Evolutionary conservation across 2,329 filamentous ascomycete species (phyloP).

Genomic region (Clonostachys byssicola): DNA sequence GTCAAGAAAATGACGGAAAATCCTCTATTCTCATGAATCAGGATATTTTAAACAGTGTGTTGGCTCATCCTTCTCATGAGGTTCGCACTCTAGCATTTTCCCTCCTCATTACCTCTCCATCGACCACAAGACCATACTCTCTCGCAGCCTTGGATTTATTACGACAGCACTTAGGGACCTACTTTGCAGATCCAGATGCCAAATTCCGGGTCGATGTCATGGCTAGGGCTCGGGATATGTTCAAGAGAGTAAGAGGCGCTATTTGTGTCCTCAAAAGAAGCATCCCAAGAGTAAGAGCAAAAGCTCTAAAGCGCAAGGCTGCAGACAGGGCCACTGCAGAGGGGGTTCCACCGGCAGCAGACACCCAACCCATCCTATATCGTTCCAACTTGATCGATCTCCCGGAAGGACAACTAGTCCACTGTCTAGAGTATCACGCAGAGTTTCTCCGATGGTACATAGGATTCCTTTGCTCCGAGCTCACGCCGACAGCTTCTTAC

Average conservation of each 20-base stretch:
- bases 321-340: not conserved
- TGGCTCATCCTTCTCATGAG: conserved; percentile 53
- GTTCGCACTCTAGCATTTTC: conserved; percentile 79
- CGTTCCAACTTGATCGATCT: conserved; percentile 9
- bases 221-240: conserved; percentile 69
- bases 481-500: conserved; percentile 81
- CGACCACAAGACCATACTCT: conserved; percentile 71
- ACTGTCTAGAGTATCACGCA: conserved; percentile 45
- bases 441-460: conserved; percentile 74
- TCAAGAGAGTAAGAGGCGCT: conserved; percentile 68
- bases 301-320: conserved; percentile 21
- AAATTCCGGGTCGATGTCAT: conserved; percentile 81
- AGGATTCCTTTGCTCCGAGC: conserved; percentile 65
- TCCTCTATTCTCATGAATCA: conserved; percentile 27
- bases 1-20: conserved; percentile 9
- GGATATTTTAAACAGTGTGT: conserved; percentile 43
- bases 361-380: not conserved
- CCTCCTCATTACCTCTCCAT: conserved; percentile 71
- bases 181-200: conserved; percentile 81
- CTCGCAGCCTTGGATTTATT: conserved; percentile 57
- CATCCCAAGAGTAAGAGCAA: conserved; percentile 27
- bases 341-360: not conserved
- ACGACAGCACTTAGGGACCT: conserved; percentile 59
- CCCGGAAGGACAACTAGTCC: conserved; percentile 26
- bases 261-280: conserved; percentile 50